Conservation (phyloP, 805 yeast species). For the Candida parachauliodes region DNA sequence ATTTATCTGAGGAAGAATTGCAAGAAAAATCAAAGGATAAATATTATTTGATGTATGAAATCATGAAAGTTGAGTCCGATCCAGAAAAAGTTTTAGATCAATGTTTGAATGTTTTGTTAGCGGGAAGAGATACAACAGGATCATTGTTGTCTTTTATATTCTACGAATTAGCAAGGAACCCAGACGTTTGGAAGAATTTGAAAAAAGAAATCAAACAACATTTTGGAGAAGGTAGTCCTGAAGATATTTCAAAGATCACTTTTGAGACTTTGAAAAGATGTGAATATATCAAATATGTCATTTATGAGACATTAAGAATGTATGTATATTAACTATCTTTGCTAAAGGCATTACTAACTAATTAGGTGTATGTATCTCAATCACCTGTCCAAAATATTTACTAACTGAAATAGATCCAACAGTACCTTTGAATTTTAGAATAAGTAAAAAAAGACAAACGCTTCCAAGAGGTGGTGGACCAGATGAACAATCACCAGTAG, state of each 20-base stretch:
- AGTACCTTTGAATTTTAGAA: slow-evolving; percentile 28
- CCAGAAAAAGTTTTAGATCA: slow-evolving; percentile 34
- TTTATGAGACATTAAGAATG: slow-evolving; percentile 33
- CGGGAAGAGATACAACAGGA: slow-evolving; percentile 43
- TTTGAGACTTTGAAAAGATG: slow-evolving; percentile 38
- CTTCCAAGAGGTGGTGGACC: slow-evolving; percentile 32
- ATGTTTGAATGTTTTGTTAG: slow-evolving; percentile 35
- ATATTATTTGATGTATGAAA: slow-evolving; percentile 34
- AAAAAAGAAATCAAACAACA: slow-evolving; percentile 22
- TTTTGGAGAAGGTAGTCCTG: slow-evolving; percentile 30
- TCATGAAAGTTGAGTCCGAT: slow-evolving; percentile 33
- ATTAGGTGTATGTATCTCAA: too few relatives aligned
- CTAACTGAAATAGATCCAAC: slow-evolving; percentile 22
- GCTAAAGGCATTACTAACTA: background rate
- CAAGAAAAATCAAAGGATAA: slow-evolving; percentile 21
- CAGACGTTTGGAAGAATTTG: slow-evolving; percentile 25
- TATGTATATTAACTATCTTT: slow-evolving; percentile 10
- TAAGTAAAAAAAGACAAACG: slow-evolving; percentile 24
- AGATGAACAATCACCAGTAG: slow-evolving; percentile 21
- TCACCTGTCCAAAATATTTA: background rate
- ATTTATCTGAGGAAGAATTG: slow-evolving; percentile 21
- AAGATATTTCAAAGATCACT: slow-evolving; percentile 21
- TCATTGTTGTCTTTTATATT: slow-evolving; percentile 32
- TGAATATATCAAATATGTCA: slow-evolving; percentile 32
- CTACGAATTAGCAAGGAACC: slow-evolving; percentile 33